Percentiles rank a stretch among this genome's conserved stretches.
phyloP scores from a whole-genome alignment of 2,329 filamentous ascomycete species.

The Lasiodiplodia theobromae region DNA sequence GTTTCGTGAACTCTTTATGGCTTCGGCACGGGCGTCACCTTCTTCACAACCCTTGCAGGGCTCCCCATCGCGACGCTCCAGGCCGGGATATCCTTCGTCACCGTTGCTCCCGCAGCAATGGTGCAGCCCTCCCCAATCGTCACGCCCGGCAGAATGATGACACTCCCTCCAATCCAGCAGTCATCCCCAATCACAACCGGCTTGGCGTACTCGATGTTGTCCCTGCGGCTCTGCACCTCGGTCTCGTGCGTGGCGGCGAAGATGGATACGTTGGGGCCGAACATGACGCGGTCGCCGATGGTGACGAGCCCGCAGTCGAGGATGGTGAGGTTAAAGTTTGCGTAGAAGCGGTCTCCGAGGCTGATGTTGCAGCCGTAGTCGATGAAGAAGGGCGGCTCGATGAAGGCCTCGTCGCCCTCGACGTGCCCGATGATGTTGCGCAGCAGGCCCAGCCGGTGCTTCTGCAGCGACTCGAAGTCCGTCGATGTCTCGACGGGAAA shows the following conservation, averaged over 20 bases:
- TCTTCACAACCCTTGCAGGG: constrained; percentile 65
- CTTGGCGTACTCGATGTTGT: constrained; percentile 58
- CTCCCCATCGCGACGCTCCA: constrained; percentile 71
- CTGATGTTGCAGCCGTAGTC: constrained; percentile 73
- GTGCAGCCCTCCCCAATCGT: constrained; percentile 77
- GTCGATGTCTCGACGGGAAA: constrained; percentile 37
- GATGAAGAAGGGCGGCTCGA: constrained; percentile 68
- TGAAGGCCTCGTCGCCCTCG: constrained; percentile 51
- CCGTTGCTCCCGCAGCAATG: constrained; percentile 81
- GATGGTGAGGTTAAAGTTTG: constrained; percentile 64
- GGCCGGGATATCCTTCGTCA: constrained; percentile 75
- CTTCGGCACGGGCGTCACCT: constrained; percentile 35
- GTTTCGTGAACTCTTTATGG: not conserved
- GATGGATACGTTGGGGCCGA: constrained; percentile 61
- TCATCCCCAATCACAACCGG: constrained; percentile 56
- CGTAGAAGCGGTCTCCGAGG: constrained; percentile 68
- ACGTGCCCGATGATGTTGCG: constrained; percentile 43
- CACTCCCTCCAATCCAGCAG: constrained; percentile 57
- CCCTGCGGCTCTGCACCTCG: constrained; percentile 56
- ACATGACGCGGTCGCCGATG: constrained; percentile 60
- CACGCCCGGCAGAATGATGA: constrained; percentile 74
- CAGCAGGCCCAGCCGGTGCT: constrained; percentile 38
- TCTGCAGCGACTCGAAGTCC: constrained; percentile 39
- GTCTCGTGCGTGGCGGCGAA: constrained; percentile 62
- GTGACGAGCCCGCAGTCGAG: constrained; percentile 61